Conservation (phyloP, 192 early-diverging fungal genomes). For the Chytriomyces hyalinus region DNA sequence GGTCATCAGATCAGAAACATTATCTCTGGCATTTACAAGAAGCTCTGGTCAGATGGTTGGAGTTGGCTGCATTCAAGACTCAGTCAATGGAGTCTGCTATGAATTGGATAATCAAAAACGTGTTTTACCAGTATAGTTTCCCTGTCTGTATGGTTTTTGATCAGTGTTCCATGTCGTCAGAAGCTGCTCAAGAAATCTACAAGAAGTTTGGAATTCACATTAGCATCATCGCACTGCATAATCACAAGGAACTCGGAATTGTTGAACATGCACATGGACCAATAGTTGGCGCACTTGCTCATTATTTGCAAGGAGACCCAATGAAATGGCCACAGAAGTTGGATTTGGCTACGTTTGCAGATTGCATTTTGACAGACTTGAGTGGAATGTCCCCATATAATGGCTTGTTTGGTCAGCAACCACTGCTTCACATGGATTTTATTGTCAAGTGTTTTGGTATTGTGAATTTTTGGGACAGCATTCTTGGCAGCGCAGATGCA, state of each 20-base stretch:
- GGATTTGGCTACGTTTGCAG: neutral
- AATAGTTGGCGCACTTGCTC: neutral
- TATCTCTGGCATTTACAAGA: neutral
- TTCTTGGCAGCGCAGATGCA: neutral
- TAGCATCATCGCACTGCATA: neutral
- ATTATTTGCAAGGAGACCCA: neutral
- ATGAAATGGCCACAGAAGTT: neutral
- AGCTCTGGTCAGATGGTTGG: neutral
- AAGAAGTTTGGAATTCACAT: neutral
- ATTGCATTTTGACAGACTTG: neutral
- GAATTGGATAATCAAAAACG: neutral
- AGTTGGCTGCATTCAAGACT: neutral
- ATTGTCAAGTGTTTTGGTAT: neutral
- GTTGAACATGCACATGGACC: conserved; percentile 1
- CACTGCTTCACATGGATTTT: conserved; percentile 1
- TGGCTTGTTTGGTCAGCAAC: neutral
- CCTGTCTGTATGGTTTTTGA: neutral
- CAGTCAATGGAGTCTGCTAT: neutral
- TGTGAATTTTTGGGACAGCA: neutral
- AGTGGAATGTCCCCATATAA: neutral
- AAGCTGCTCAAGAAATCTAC: neutral
- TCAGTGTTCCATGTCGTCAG: neutral
- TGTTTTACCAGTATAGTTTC: neutral
- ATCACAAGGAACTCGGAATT: neutral
- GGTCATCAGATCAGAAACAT: neutral